Percentiles rank a stretch among this genome's conserved stretches.
These are phyloP conservation scores for Pseudogymnoascus sp. DNA, from an alignment of 2,329 filamentous ascomycete species.

Conservation along the genomic window DNA sequence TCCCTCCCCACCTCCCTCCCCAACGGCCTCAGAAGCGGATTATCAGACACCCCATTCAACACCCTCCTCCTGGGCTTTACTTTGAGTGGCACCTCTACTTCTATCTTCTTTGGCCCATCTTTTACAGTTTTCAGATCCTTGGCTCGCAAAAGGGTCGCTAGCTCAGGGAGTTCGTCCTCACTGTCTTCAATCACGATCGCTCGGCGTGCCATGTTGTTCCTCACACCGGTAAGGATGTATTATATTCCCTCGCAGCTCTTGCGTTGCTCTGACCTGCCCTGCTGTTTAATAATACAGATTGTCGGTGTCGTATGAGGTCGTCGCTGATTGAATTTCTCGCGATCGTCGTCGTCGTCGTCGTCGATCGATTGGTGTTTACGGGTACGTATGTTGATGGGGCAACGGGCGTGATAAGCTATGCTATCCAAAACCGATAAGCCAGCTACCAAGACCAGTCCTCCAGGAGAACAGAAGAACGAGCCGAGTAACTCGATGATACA, in stretches of 20 bases:
- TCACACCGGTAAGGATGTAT: too few species aligned
- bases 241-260: background rate
- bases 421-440: background rate
- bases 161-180: conserved; percentile 20
- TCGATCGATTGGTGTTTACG: background rate
- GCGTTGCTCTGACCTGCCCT: background rate
- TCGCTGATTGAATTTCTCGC: background rate
- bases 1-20: background rate
- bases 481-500: background rate
- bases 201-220: background rate
- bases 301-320: background rate
- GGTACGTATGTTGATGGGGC: background rate
- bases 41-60: conserved; percentile 18
- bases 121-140: background rate
- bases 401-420: background rate
- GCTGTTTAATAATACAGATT: background rate
- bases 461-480: background rate
- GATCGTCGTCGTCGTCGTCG: background rate
- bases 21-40: conserved; percentile 20
- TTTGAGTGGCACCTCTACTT: conserved; percentile 10
- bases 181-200: conserved; percentile 13
- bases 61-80: conserved; percentile 20
- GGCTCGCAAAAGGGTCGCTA: conserved; percentile 10
- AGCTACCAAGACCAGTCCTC: background rate
- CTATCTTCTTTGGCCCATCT: background rate